Base-by-base conservation (phyloP, 352 stramenopile species). In the Phytopythium aichiense region DNA sequence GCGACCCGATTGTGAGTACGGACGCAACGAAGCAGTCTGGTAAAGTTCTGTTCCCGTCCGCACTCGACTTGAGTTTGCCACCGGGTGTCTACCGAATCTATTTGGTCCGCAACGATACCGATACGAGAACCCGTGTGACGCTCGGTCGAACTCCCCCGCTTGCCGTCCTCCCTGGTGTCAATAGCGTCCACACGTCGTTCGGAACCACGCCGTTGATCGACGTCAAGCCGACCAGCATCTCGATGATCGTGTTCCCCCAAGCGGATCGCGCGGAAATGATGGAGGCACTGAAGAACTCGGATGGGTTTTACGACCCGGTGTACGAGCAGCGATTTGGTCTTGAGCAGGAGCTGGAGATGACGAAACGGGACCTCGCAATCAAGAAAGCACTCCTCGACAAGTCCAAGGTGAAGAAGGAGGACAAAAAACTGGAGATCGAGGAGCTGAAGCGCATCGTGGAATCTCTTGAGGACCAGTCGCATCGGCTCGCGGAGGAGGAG, bases 201-300 rank as follows among this genome's bases (percentile, higher is more conserved):
- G 77, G 77, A 11, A 84, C 77, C 12, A 87, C 77, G 16, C 71
- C 77, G 1, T 52, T 87, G n/a, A 74, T 87, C 20, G 77, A 85
- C 40, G 69, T 87, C 15, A 81, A 83, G 56, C 60, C 75, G 1
- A 42, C 82, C 7, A 73, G 66, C 57, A 71, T 65, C 15, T 71
- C 73, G 0, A 53, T 85, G 15, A 63, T 79, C 58, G 64, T 81
- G 0, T 82, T 77, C 22, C 23, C 55, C 0, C 67, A 73, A 51
- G 15, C 56, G 31, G 61, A 81, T 46, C 70, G 68, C 20, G 31
- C 18, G 2, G 56, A 63, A 4, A 63, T 74, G 7, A 57, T 56
- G 7, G 52, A 69, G 22, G 60, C 67, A 0, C 35, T 72, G 1
- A 55, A 20, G 15, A 64, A 72, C 35, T 30, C 25, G 12, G 58